Evolutionary conservation across 2,329 filamentous ascomycete genomes (phyloP).

Genomic region (Diaporthe sp.): DNA sequence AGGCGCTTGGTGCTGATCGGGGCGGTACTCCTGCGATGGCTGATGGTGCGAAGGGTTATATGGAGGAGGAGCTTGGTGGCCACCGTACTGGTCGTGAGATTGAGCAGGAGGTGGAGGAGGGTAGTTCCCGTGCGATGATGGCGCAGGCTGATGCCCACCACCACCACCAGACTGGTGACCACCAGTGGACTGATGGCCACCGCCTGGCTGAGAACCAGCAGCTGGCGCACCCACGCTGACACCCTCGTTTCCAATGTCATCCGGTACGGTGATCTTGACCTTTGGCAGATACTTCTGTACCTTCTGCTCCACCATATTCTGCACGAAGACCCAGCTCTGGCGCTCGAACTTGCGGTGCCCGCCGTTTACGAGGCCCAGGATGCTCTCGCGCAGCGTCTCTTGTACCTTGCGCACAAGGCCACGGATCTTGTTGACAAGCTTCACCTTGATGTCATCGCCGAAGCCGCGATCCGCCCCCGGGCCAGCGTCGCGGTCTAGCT

Average conservation of each 20-base stretch:
- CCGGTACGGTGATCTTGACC: conserved; percentile 59
- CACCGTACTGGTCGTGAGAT: conserved; percentile 39
- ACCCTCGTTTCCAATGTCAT: conserved; percentile 61
- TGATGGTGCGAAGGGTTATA: conserved; percentile 45
- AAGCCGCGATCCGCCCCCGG: conserved; percentile 53
- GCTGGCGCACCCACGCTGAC: conserved; percentile 57
- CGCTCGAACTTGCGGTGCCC: conserved; percentile 61
- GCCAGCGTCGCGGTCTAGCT: conserved; percentile 47
- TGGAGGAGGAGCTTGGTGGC: conserved; percentile 42
- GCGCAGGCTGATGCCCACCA: conserved; percentile 36
- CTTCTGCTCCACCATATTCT: conserved; percentile 59
- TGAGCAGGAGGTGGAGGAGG: neutral
- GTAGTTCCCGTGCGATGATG: neutral
- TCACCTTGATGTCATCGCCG: conserved; percentile 57
- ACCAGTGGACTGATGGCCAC: conserved; percentile 45
- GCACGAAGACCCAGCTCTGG: conserved; percentile 60
- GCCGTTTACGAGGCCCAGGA: conserved; percentile 58
- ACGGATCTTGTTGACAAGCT: conserved; percentile 59
- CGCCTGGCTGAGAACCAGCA: conserved; percentile 48
- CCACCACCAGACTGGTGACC: conserved; percentile 42
- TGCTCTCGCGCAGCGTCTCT: conserved; percentile 58
- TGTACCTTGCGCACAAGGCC: conserved; percentile 58
- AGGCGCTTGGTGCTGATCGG: conserved; percentile 35
- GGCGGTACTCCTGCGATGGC: conserved; percentile 39
- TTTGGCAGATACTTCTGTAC: conserved; percentile 60